These are phyloP conservation scores for Malus asiatica DNA, from an alignment of 306 rosid genomes.

Conservation along the genomic window DNA sequence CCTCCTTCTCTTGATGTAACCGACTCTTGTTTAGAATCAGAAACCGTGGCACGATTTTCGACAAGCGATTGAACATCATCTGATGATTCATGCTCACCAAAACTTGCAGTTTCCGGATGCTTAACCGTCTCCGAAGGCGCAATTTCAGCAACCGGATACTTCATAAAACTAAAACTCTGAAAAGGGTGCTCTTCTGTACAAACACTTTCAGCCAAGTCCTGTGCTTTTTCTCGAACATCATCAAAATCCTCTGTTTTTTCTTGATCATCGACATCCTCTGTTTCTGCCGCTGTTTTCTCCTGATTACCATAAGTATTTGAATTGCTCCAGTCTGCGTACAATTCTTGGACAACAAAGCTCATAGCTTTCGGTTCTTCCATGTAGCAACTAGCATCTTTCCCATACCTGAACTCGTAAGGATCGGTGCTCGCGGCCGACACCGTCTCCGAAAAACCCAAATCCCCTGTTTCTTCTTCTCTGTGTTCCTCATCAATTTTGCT, in stretches of 20 bases:
- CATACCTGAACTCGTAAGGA: slow-evolving; percentile 28
- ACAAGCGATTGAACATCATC: slow-evolving; percentile 26
- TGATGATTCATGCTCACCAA: slow-evolving; percentile 26
- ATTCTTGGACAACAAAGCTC: slow-evolving; percentile 42
- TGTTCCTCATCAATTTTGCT: slow-evolving; percentile 16
- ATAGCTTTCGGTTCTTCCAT: slow-evolving; percentile 44
- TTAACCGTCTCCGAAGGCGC: slow-evolving; percentile 14
- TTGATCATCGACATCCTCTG: neutral
- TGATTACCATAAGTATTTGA: neutral
- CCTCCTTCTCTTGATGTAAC: slow-evolving; percentile 16
- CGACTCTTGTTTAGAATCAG: slow-evolving; percentile 39
- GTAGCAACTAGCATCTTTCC: slow-evolving; percentile 26
- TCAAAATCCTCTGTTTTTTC: neutral
- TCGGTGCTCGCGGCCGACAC: slow-evolving; percentile 21
- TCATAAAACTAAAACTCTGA: neutral
- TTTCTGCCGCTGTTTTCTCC: neutral
- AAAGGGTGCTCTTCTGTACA: neutral
- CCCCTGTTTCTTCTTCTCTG: slow-evolving; percentile 26
- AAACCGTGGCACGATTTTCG: slow-evolving; percentile 23
- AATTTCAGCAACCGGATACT: neutral
- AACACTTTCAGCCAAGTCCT: slow-evolving; percentile 6
- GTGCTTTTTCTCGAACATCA: neutral
- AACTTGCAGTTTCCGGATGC: neutral
- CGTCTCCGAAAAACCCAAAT: neutral
- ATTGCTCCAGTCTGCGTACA: slow-evolving; percentile 30